Percentiles rank a stretch among this genome's conserved stretches.
Conservation (phyloP, 306 rosid species). For the Lathyrus oleraceus region DNA sequence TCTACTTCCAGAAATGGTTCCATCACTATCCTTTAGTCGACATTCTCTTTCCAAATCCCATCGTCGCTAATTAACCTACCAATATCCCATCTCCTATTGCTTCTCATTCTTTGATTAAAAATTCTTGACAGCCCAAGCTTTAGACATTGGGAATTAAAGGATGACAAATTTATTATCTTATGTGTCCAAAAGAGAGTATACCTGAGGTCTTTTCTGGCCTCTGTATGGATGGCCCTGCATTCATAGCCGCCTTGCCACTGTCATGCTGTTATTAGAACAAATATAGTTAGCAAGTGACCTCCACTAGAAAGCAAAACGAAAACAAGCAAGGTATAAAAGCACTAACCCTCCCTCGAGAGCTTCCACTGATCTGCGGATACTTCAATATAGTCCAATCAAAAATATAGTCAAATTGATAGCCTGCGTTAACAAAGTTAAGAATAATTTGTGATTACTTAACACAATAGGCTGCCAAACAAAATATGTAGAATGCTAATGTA, state of each 20-base stretch:
- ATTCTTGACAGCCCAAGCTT: background rate
- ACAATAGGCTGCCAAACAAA: conserved; percentile 27
- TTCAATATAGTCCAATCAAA: conserved; percentile 91
- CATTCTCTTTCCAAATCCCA: too few relatives aligned
- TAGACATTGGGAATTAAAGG: background rate
- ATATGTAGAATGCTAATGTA: conserved; percentile 9
- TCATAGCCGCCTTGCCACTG: conserved; percentile 73
- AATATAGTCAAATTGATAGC: conserved; percentile 87
- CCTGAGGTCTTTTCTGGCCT: conserved; percentile 90
- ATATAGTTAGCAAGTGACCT: conserved; percentile 36
- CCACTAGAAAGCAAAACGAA: conserved; percentile 25
- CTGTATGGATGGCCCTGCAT: conserved; percentile 76
- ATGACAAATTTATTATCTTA: conserved; percentile 33
- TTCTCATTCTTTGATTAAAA: background rate
- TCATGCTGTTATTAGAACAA: conserved; percentile 54
- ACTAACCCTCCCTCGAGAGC: conserved; percentile 80
- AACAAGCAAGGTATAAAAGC: conserved; percentile 23
- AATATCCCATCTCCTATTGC: too few relatives aligned
- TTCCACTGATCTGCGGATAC: conserved; percentile 77
- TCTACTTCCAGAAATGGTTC: too few relatives aligned
- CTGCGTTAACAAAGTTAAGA: conserved; percentile 51
- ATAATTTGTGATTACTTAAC: conserved; percentile 20
- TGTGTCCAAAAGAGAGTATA: conserved; percentile 35
- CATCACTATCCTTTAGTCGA: too few relatives aligned
- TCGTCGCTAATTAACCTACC: too few relatives aligned